phyloP scores from a whole-genome alignment of 1,284 basidiomycete species.

The Chondrostereum purpureum region DNA sequence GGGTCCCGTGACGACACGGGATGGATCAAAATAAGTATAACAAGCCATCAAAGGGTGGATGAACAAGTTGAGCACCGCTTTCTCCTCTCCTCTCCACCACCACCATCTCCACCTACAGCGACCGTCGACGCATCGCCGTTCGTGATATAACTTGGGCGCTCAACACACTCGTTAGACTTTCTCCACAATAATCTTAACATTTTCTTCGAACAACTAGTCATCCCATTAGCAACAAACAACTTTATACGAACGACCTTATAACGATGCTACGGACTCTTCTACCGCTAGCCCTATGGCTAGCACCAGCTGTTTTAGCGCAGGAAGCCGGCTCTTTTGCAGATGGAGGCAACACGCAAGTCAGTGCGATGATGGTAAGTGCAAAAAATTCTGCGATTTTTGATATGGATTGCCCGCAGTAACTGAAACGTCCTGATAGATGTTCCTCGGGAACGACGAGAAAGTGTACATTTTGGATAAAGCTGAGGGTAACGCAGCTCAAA shows the following conservation, averaged over 20 bases:
- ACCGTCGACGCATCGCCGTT: too few relatives aligned
- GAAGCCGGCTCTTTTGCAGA: constrained; percentile 16
- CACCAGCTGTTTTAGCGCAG: constrained; percentile 8
- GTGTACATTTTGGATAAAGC: constrained; percentile 57
- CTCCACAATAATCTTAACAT: background rate
- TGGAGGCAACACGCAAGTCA: constrained; percentile 18
- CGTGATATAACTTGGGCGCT: too few relatives aligned
- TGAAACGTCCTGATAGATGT: constrained; percentile 27
- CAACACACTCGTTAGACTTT: background rate
- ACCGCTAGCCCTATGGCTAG: background rate
- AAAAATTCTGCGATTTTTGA: background rate
- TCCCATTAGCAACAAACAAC: too few relatives aligned
- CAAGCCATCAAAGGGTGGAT: too few relatives aligned
- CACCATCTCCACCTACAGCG: background rate
- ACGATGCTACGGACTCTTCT: background rate
- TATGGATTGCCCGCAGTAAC: background rate
- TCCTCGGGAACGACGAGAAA: constrained; percentile 47
- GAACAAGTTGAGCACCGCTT: background rate
- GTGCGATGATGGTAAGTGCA: constrained; percentile 21
- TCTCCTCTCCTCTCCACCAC: background rate
- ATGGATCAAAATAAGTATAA: background rate
- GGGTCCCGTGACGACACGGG: background rate
- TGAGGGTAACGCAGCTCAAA: constrained; percentile 51
- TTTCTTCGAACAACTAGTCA: background rate
- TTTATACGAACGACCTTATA: background rate